Percentiles rank a stretch among this genome's conserved stretches.
Evolutionary conservation across 2,329 filamentous ascomycete species (phyloP).

Genomic region (Epichloe aotearoae): DNA sequence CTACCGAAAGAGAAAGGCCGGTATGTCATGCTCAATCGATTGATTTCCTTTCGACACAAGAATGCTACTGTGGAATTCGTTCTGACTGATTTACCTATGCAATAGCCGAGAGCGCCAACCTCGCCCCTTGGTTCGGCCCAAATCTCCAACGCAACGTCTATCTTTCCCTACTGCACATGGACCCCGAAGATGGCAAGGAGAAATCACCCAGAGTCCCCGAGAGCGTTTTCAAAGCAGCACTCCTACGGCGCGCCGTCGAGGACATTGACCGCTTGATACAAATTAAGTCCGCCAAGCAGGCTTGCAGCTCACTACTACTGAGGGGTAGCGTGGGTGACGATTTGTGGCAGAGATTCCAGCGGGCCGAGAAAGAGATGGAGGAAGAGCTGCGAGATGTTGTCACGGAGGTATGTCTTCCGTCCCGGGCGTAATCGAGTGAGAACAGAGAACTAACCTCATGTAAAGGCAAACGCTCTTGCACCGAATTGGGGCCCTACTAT

Average conservation of each 20-base stretch:
- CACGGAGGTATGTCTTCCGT: slow-evolving; percentile 53
- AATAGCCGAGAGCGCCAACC: slow-evolving; percentile 62
- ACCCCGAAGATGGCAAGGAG: slow-evolving; percentile 46
- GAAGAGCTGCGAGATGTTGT: slow-evolving; percentile 91
- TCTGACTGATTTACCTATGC: neutral
- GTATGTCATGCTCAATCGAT: slow-evolving; percentile 32
- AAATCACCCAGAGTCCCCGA: slow-evolving; percentile 64
- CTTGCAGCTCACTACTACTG: slow-evolving; percentile 70
- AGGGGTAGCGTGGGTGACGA: slow-evolving; percentile 92
- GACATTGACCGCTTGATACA: slow-evolving; percentile 88
- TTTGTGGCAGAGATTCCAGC: slow-evolving; percentile 80
- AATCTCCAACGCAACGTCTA: slow-evolving; percentile 92
- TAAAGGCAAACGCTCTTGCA: slow-evolving; percentile 75
- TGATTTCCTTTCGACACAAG: neutral
- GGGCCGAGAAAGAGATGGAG: slow-evolving; percentile 96
- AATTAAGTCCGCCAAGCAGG: slow-evolving; percentile 77
- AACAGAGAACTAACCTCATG: neutral
- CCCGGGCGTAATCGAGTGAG: no score
- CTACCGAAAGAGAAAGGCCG: slow-evolving; percentile 83
- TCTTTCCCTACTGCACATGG: slow-evolving; percentile 76
- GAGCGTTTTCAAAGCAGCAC: slow-evolving; percentile 72
- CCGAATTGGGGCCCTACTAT: slow-evolving; percentile 88
- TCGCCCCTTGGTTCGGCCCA: slow-evolving; percentile 87
- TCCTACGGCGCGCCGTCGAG: slow-evolving; percentile 79
- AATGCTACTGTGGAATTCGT: neutral